These are phyloP conservation scores for Phytophthora vignae DNA, from an alignment of 352 stramenopile genomes.

Conservation along the genomic window DNA sequence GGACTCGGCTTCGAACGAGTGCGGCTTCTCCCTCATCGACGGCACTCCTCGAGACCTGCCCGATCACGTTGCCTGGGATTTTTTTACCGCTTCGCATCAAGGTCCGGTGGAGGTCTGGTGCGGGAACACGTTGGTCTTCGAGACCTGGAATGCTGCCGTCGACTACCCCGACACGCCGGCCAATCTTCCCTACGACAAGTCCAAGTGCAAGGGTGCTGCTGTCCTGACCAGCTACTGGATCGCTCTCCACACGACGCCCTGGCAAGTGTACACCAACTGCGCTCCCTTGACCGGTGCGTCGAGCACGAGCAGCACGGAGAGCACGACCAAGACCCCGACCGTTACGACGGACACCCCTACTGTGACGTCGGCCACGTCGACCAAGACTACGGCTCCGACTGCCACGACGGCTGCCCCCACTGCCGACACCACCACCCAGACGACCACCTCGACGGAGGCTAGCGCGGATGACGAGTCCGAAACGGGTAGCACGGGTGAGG, in stretches of 20 bases:
- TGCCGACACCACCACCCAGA: constrained; percentile 14
- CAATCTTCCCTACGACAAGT: constrained; percentile 53
- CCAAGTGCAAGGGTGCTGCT: constrained; percentile 37
- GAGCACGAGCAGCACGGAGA: constrained; percentile 22
- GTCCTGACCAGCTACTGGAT: constrained; percentile 58
- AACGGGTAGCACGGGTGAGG: constrained; percentile 15
- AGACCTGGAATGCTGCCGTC: constrained; percentile 50
- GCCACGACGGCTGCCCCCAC: constrained; percentile 17
- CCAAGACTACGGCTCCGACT: constrained; percentile 18
- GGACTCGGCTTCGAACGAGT: constrained; percentile 38
- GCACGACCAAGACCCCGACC: constrained; percentile 1
- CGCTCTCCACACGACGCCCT: constrained; percentile 49
- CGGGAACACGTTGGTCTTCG: constrained; percentile 47
- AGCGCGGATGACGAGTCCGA: constrained; percentile 8
- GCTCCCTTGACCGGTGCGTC: constrained; percentile 34
- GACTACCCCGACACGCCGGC: constrained; percentile 41
- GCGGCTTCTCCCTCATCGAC: constrained; percentile 38
- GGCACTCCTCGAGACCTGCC: constrained; percentile 36
- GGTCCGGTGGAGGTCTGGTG: constrained; percentile 59
- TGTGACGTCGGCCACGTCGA: constrained; percentile 13
- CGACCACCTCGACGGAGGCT: constrained; percentile 3
- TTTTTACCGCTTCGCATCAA: constrained; percentile 50
- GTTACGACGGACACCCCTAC: constrained; percentile 13
- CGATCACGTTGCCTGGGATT: constrained; percentile 45
- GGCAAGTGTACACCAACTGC: constrained; percentile 65